Evolutionary conservation across 2,329 filamentous ascomycete genomes (phyloP).

Genomic region (Exophiala oligosperma): DNA sequence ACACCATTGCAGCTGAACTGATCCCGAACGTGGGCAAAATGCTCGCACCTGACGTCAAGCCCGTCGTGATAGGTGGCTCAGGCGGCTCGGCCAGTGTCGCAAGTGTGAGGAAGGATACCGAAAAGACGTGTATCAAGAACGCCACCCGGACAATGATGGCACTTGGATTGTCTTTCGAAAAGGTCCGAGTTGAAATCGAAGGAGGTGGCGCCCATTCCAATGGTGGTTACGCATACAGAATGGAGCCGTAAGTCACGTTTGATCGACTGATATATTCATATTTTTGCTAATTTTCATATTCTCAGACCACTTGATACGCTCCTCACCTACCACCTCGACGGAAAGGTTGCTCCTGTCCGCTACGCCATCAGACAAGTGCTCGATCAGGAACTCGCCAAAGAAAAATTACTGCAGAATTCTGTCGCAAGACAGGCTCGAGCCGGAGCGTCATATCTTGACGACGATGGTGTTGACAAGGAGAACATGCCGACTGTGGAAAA

Average conservation of each 20-base stretch:
- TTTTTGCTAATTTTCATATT: neutral
- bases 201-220: slow-evolving; percentile 42
- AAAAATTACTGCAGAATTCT: slow-evolving; percentile 65
- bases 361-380: slow-evolving; percentile 92
- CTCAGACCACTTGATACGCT: slow-evolving; percentile 71
- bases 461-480: slow-evolving; percentile 35
- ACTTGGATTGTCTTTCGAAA: slow-evolving; percentile 77
- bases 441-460: slow-evolving; percentile 2
- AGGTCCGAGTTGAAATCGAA: slow-evolving; percentile 73
- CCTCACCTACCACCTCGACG: slow-evolving; percentile 69
- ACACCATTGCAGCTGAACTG: slow-evolving; percentile 77
- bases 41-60: slow-evolving; percentile 85
- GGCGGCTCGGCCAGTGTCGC: slow-evolving; percentile 67
- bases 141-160: slow-evolving; percentile 82
- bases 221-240: slow-evolving; percentile 80
- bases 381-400: slow-evolving; percentile 82
- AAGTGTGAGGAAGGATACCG: slow-evolving; percentile 82
- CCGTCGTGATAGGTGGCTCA: slow-evolving; percentile 76
- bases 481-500: slow-evolving; percentile 33
- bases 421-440: slow-evolving; percentile 63
- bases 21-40: slow-evolving; percentile 77
- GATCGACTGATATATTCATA: slow-evolving; percentile 31
- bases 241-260: slow-evolving; percentile 75
- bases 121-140: slow-evolving; percentile 76
- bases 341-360: slow-evolving; percentile 70